Evolutionary conservation across 2,329 filamentous ascomycete species (phyloP).

Genomic region (Talaromyces sp.): DNA sequence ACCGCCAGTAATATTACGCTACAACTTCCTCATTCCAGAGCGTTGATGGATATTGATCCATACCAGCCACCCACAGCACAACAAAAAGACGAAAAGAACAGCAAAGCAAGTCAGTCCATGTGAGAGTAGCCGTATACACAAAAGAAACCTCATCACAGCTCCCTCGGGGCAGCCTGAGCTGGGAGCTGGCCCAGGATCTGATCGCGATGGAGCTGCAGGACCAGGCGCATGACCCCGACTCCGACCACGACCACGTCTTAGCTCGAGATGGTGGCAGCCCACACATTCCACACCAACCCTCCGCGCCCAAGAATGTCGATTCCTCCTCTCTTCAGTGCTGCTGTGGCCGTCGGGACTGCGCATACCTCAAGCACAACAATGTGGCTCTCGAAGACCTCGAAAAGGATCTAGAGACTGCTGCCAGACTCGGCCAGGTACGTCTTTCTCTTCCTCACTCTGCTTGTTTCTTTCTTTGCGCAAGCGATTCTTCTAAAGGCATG

Average conservation of each 20-base stretch:
- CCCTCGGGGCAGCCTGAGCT: background rate
- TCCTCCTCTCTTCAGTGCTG: constrained; percentile 57
- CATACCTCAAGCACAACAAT: constrained; percentile 75
- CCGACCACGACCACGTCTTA: background rate
- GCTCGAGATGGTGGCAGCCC: background rate
- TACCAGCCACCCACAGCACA: background rate
- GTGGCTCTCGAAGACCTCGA: constrained; percentile 74
- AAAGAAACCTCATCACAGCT: background rate
- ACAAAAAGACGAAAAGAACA: background rate
- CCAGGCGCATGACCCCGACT: background rate
- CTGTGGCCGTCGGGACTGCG: constrained; percentile 75
- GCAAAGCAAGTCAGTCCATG: background rate
- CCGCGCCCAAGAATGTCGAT: constrained; percentile 21
- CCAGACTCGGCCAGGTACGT: constrained; percentile 86
- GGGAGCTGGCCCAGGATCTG: background rate
- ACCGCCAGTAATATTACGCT: background rate
- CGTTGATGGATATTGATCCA: background rate
- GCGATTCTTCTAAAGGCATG: background rate
- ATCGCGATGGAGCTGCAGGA: background rate
- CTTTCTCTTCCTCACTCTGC: constrained; percentile 14
- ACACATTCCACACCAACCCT: constrained; percentile 19
- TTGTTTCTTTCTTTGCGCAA: constrained; percentile 10
- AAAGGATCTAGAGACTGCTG: constrained; percentile 80
- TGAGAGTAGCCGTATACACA: background rate
- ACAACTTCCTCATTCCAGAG: background rate